Base-by-base conservation (phyloP, 225 moss, liverwort and hornwort genomes). In the Bryum argenteum region DNA sequence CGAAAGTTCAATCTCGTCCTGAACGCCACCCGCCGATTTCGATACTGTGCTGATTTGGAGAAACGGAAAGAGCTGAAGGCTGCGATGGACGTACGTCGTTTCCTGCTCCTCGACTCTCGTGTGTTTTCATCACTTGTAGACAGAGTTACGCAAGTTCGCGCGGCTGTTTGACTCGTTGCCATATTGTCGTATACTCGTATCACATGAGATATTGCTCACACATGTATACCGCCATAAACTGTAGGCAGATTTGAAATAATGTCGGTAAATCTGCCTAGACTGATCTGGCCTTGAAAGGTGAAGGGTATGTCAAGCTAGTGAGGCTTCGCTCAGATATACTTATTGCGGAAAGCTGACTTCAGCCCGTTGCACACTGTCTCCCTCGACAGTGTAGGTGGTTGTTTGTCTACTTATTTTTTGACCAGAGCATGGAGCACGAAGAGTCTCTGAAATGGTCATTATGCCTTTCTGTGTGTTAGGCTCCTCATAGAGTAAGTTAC, bases 11-110 rank as follows among this genome's bases (percentile, higher is more conserved):
- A 59, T 26, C 71, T 84, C 15, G 79, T 60, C 11, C 65, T 84
- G 28, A 87, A 87, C 61, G 84, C 84, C 10, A 59, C 69, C 39
- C 87, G 87, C 43, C 81, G 87, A 54, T 87, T 84, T 20, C 87
- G 87, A 40, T 79, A 87, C 61, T 74, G 74, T 26, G 84, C 87
- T 51, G 77, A 87, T 53, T 54, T 87, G 69, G 71, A 72, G 47
- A 84, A 54, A 57, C 79, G 81, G 52, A 75, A 60, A 61, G 74
- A 87, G 68, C 6, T 14, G 18, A 56, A 18, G 48, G 81, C 57
- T 33, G 61, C 17, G 18, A 16, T 79, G 55, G 38, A 77, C 84
- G 87, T 87, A 48, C 54, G 65, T 57, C 33, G 53, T 51, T 48
- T 65, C 19, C 1, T 65, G n/a, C 55, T 44, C 21, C 8, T 10